Percentiles rank a stretch among this genome's conserved stretches.
Conservation (phyloP, 176 grass and related monocot genomes). For the Oryza brachyantha region DNA sequence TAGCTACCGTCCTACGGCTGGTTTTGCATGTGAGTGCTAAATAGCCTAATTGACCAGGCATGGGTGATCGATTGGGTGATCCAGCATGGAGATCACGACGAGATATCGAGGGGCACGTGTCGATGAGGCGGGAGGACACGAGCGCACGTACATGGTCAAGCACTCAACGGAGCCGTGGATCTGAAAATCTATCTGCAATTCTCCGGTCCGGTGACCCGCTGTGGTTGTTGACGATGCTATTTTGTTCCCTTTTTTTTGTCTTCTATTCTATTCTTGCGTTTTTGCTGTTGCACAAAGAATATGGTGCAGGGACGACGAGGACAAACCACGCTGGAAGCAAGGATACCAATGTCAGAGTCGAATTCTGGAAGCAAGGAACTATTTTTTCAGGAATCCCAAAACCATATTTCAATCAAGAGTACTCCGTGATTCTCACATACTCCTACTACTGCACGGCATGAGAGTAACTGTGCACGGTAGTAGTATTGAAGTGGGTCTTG, state of each 20-base stretch:
- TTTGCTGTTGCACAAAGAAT: not conserved
- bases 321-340: conserved; percentile 32
- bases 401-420: too few species aligned
- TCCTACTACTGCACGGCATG: too few species aligned
- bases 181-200: not conserved
- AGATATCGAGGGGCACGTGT: not conserved
- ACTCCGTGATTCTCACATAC: too few species aligned
- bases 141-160: not conserved
- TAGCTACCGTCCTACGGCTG: conserved; percentile 1
- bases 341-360: conserved; percentile 3
- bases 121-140: not conserved
- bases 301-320: not conserved
- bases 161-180: not conserved
- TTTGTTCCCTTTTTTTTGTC: not conserved
- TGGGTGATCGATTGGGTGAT: not conserved
- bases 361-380: not conserved
- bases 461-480: too few species aligned
- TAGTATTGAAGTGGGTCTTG: not conserved
- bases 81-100: not conserved
- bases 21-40: not conserved
- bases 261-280: not conserved
- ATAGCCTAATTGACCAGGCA: not conserved
- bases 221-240: not conserved
- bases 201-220: not conserved
- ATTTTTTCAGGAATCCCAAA: not conserved